Evolutionary conservation across 2,329 filamentous ascomycete species (phyloP).

Genomic region (Verticillium zaregamsianum): DNA sequence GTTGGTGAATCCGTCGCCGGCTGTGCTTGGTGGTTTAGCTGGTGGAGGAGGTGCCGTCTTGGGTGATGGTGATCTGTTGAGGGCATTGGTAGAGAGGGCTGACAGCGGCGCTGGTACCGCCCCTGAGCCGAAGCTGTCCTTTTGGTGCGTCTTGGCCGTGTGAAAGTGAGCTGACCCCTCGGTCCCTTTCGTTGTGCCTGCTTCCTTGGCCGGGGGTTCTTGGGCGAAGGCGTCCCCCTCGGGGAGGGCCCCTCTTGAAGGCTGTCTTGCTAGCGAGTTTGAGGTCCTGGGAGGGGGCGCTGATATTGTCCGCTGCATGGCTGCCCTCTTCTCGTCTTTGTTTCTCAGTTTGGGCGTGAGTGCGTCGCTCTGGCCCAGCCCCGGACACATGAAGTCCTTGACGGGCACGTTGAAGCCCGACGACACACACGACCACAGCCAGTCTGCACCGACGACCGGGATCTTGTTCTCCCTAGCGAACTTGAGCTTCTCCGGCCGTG

Average conservation of each 20-base stretch:
- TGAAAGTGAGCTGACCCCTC: constrained; percentile 29
- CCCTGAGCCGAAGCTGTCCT: constrained; percentile 20
- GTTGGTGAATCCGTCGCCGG: neutral
- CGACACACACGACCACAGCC: constrained; percentile 80
- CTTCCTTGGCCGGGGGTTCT: constrained; percentile 15
- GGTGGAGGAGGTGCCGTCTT: neutral
- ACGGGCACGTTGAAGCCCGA: constrained; percentile 44
- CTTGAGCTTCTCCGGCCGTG: constrained; percentile 72
- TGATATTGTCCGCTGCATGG: constrained; percentile 9
- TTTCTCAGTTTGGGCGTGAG: constrained; percentile 5
- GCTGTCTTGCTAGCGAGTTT: neutral
- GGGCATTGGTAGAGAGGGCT: constrained; percentile 33
- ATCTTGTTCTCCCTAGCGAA: constrained; percentile 72
- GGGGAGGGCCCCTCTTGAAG: constrained; percentile 20
- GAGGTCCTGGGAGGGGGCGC: constrained; percentile 4
- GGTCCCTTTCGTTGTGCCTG: constrained; percentile 5
- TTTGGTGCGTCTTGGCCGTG: constrained; percentile 35
- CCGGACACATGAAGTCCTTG: constrained; percentile 42
- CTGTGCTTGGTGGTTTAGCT: neutral
- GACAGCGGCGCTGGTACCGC: constrained; percentile 30
- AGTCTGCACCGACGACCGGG: constrained; percentile 74
- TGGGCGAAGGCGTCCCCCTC: constrained; percentile 36
- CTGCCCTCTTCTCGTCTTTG: constrained; percentile 4
- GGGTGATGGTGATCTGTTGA: constrained; percentile 36
- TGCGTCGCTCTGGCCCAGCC: constrained; percentile 25